These are phyloP conservation scores for Grosmannia huntii DNA, from an alignment of 2,329 filamentous ascomycete genomes.

Conservation along the genomic window DNA sequence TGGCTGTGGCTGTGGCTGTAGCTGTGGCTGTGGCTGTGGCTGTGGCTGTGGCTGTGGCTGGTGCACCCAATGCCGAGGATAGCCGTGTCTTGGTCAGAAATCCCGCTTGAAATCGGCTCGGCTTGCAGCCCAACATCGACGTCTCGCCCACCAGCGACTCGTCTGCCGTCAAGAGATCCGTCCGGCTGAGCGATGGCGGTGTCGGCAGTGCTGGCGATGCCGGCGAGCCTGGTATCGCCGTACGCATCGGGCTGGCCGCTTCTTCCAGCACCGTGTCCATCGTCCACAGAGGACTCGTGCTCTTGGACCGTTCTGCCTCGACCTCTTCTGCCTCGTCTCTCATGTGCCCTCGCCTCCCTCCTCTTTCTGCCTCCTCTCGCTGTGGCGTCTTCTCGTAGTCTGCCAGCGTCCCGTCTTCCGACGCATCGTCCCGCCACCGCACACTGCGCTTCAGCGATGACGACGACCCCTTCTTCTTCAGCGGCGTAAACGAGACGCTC, in stretches of 20 bases:
- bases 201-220: slow-evolving; percentile 33
- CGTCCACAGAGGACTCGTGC: not conserved
- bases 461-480: slow-evolving; percentile 54
- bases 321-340: not conserved
- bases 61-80: slow-evolving; percentile 8
- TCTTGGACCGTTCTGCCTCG: not conserved
- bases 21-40: too few species aligned
- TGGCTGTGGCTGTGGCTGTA: too few species aligned
- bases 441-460: slow-evolving; percentile 58
- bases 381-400: slow-evolving; percentile 89
- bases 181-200: slow-evolving; percentile 6
- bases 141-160: slow-evolving; percentile 28
- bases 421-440: slow-evolving; percentile 81
- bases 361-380: too few species aligned
- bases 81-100: slow-evolving; percentile 54
- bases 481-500: slow-evolving; percentile 67
- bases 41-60: too few species aligned
- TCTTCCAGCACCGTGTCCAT: slow-evolving; percentile 7
- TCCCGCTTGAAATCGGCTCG: slow-evolving; percentile 74
- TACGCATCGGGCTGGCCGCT: not conserved
- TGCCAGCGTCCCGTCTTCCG: slow-evolving; percentile 69
- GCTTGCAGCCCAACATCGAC: slow-evolving; percentile 29
- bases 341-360: not conserved
- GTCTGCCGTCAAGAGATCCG: slow-evolving; percentile 3
- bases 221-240: not conserved